Percentiles rank a stretch among this genome's conserved stretches.
Evolutionary conservation across 768 basidiomycete genomes (phyloP).

Genomic region (Hygrocybe punicea): DNA sequence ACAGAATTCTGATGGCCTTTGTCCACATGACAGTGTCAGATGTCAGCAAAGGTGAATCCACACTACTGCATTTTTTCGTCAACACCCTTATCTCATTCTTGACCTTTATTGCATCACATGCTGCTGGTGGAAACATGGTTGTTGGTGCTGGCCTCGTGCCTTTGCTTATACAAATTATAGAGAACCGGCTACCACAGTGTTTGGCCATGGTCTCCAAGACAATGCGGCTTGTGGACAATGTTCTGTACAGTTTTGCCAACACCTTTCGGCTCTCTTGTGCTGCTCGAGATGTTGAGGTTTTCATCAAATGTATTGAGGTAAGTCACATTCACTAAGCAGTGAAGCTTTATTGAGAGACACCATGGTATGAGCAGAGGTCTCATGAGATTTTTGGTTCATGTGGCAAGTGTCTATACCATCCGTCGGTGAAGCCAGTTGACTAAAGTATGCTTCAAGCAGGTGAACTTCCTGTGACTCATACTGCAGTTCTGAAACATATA

Average conservation of each 20-base stretch:
- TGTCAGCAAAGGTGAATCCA: conserved; percentile 62
- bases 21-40: conserved; percentile 78
- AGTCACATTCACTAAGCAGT: conserved; percentile 22
- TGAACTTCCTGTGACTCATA: conserved; percentile 68
- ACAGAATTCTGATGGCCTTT: conserved; percentile 88
- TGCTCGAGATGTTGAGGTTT: conserved; percentile 75
- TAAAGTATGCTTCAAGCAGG: conserved; percentile 37
- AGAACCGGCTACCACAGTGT: conserved; percentile 66
- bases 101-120: conserved; percentile 80
- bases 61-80: conserved; percentile 66
- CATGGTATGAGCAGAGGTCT: conserved; percentile 43
- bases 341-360: conserved; percentile 57
- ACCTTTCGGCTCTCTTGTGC: conserved; percentile 86
- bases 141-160: conserved; percentile 91
- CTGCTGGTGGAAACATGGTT: conserved; percentile 87
- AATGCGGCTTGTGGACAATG: conserved; percentile 88
- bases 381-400: conserved; percentile 51
- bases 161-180: conserved; percentile 83
- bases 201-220: conserved; percentile 81
- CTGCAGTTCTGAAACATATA: conserved; percentile 83
- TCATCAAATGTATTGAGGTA: conserved; percentile 87
- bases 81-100: conserved; percentile 86
- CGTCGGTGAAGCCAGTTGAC: conserved; percentile 6
- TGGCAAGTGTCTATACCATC: conserved; percentile 37
- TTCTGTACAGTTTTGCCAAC: conserved; percentile 84